phyloP scores from a whole-genome alignment of 164 flowering plant species.

The Vitis rupestris region DNA sequence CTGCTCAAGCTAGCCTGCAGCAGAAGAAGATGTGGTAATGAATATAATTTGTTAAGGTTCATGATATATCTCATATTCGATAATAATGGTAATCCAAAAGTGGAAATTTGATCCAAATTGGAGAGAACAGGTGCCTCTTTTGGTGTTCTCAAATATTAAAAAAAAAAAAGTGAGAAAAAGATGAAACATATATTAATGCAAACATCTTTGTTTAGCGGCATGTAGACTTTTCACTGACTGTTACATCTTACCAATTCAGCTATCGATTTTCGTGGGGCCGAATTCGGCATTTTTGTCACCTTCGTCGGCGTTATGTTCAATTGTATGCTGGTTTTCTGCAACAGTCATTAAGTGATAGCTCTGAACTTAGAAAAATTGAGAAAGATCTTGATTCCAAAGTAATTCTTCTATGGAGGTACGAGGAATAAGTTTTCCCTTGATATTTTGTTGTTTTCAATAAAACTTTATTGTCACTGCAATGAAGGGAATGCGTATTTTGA shows the following conservation, averaged over 20 bases:
- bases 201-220: background rate
- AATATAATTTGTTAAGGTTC: slow-evolving; percentile 1
- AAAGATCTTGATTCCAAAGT: slow-evolving; percentile 93
- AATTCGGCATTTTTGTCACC: slow-evolving; percentile 70
- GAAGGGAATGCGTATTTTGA: background rate
- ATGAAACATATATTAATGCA: too few relatives aligned
- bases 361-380: slow-evolving; percentile 78
- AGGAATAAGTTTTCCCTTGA: background rate
- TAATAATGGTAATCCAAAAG: too few relatives aligned
- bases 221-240: slow-evolving; percentile 1
- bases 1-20: slow-evolving; percentile 77
- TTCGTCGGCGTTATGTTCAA: slow-evolving; percentile 87
- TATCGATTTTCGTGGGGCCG: slow-evolving; percentile 90
- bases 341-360: slow-evolving; percentile 40
- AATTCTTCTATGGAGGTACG: slow-evolving; percentile 93
- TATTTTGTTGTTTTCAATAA: background rate
- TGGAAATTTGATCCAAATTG: too few relatives aligned
- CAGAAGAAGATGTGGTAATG: slow-evolving; percentile 85
- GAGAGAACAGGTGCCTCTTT: too few relatives aligned
- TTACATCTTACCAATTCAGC: slow-evolving; percentile 40
- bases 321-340: slow-evolving; percentile 78
- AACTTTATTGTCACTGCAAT: background rate
- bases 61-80: too few relatives aligned
- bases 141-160: too few relatives aligned
- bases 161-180: too few relatives aligned